phyloP scores from a whole-genome alignment of 2,329 filamentous ascomycete species.

The Falciphora oryzae region DNA sequence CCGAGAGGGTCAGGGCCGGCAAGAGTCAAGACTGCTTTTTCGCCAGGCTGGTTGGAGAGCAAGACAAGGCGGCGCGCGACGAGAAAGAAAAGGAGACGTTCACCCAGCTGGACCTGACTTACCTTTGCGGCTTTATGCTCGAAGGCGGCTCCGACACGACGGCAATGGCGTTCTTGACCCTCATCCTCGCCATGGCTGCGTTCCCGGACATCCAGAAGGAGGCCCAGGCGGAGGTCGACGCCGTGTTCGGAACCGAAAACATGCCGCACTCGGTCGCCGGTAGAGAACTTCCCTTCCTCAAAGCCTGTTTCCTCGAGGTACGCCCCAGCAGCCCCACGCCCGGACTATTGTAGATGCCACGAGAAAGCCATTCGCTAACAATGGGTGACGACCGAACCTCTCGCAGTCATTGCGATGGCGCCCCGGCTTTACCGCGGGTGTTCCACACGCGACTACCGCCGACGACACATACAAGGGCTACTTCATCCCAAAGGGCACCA shows the following conservation, averaged over 20 bases:
- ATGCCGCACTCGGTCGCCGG: slow-evolving; percentile 27
- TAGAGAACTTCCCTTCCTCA: slow-evolving; percentile 25
- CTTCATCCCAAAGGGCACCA: slow-evolving; percentile 41
- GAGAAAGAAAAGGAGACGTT: slow-evolving; percentile 29
- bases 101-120: slow-evolving; percentile 34
- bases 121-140: slow-evolving; percentile 33
- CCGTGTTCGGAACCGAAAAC: slow-evolving; percentile 26
- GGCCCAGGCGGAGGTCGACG: slow-evolving; percentile 37
- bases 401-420: slow-evolving; percentile 28
- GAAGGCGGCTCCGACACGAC: slow-evolving; percentile 47
- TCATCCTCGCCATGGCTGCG: slow-evolving; percentile 39
- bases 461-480: slow-evolving; percentile 44
- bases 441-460: slow-evolving; percentile 40
- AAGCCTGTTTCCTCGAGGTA: slow-evolving; percentile 25
- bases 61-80: slow-evolving; percentile 23
- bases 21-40: slow-evolving; percentile 30
- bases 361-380: not conserved
- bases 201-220: slow-evolving; percentile 36
- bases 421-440: slow-evolving; percentile 27
- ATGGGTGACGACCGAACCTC: not conserved
- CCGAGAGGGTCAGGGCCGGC: slow-evolving; percentile 17
- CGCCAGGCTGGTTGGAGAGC: slow-evolving; percentile 33
- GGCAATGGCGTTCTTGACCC: slow-evolving; percentile 39
- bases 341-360: not conserved
- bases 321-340: too few relatives aligned